These are phyloP conservation scores for Erythrobasidium yunnanense DNA, from an alignment of 768 basidiomycete species.

Conservation along the genomic window DNA sequence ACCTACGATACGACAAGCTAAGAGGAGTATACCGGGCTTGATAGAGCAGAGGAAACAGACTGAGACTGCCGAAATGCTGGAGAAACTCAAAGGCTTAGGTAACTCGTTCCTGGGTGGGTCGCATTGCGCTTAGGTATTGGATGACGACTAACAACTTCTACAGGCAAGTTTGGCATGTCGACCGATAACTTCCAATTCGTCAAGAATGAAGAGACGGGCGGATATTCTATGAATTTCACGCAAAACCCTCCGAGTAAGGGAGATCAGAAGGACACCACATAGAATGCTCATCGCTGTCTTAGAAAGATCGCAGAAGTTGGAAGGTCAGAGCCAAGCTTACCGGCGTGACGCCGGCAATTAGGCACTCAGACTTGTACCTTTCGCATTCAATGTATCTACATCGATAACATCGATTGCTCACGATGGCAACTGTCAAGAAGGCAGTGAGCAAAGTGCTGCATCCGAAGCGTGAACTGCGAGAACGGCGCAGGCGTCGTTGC, in stretches of 20 bases:
- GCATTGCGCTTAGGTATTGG: not conserved
- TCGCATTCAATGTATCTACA: no score
- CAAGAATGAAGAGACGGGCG: constrained; percentile 77
- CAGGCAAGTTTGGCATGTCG: constrained; percentile 84
- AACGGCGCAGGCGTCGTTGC: not conserved
- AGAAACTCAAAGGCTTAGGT: constrained; percentile 81
- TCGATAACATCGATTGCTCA: not conserved
- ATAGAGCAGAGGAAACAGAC: constrained; percentile 65
- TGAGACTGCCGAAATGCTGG: constrained; percentile 84
- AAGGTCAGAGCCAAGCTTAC: no score
- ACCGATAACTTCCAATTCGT: constrained; percentile 96
- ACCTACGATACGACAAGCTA: constrained; percentile 47
- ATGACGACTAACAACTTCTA: not conserved
- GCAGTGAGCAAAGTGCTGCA: not conserved
- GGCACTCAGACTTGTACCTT: no score
- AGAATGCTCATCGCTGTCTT: no score
- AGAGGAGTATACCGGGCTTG: constrained; percentile 55
- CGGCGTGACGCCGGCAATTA: no score
- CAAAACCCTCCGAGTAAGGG: constrained; percentile 32
- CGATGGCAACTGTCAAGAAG: not conserved
- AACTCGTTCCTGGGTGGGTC: constrained; percentile 70
- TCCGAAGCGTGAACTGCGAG: not conserved
- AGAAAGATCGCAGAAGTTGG: no score
- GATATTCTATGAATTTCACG: constrained; percentile 82
- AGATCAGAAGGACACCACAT: not conserved